Evolutionary conservation across 192 early-diverging fungal genomes (phyloP).

Genomic region (Coemansia sp.): DNA sequence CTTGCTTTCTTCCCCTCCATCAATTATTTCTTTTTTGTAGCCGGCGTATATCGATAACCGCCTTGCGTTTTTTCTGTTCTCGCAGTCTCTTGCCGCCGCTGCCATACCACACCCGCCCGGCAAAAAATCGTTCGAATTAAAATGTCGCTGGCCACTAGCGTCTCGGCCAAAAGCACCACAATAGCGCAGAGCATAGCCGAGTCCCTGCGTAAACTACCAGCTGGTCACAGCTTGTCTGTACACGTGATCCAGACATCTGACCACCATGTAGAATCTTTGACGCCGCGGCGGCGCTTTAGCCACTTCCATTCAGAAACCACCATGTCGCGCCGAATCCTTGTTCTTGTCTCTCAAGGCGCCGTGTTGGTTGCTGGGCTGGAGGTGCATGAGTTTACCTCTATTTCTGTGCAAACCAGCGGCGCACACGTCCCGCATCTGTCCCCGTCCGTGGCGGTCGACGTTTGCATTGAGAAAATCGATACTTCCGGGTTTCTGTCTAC

Average conservation of each 20-base stretch:
- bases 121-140: neutral
- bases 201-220: slow-evolving; percentile 27
- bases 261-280: slow-evolving; percentile 36
- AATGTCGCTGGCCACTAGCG: neutral
- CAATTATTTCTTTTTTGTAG: neutral
- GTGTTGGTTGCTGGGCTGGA: slow-evolving; percentile 42
- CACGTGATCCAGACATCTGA: slow-evolving; percentile 40
- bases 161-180: neutral
- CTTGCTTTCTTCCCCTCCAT: neutral
- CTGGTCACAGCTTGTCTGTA: slow-evolving; percentile 20
- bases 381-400: slow-evolving; percentile 37
- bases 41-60: too few relatives aligned
- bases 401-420: slow-evolving; percentile 17
- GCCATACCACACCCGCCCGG: neutral
- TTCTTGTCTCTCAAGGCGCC: slow-evolving; percentile 28
- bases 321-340: slow-evolving; percentile 35
- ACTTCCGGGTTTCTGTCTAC: slow-evolving; percentile 29
- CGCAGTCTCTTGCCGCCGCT: neutral
- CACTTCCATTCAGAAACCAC: slow-evolving; percentile 31
- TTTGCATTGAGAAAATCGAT: slow-evolving; percentile 50
- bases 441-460: slow-evolving; percentile 23
- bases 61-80: neutral
- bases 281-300: slow-evolving; percentile 23
- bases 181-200: slow-evolving; percentile 28
- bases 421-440: neutral